phyloP scores from a whole-genome alignment of 2,329 filamentous ascomycete species.

The Fusarium setosum region DNA sequence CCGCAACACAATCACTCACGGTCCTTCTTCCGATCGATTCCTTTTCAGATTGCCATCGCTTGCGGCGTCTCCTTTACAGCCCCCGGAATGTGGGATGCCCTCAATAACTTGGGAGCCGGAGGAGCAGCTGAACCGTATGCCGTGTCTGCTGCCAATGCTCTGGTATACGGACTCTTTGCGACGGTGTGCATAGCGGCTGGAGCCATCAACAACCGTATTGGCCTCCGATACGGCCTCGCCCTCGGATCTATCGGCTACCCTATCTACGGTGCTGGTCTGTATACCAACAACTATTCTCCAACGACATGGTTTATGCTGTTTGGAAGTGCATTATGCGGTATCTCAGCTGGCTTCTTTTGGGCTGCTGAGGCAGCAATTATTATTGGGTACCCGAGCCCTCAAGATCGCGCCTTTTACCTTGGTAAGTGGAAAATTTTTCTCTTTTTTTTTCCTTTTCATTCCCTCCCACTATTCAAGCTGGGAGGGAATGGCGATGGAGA shows the following conservation, averaged over 20 bases:
- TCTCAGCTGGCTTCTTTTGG: slow-evolving; percentile 51
- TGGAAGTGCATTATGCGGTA: slow-evolving; percentile 52
- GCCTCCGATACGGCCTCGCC: background rate
- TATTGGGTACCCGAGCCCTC: slow-evolving; percentile 72
- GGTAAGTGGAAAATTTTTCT: no score
- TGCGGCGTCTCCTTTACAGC: slow-evolving; percentile 38
- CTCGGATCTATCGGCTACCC: background rate
- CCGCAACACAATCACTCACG: no score
- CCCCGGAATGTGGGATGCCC: slow-evolving; percentile 42
- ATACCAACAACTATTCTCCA: slow-evolving; percentile 16
- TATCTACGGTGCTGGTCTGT: background rate
- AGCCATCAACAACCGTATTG: background rate
- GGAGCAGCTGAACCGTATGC: slow-evolving; percentile 72
- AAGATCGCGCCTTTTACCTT: slow-evolving; percentile 65
- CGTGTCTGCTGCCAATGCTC: slow-evolving; percentile 17
- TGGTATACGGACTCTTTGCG: background rate
- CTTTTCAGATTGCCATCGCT: slow-evolving; percentile 32
- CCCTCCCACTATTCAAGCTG: no score
- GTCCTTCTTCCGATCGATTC: slow-evolving; percentile 12
- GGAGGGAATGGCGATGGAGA: no score
- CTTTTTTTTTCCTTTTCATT: no score
- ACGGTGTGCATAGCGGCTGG: background rate
- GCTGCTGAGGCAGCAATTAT: slow-evolving; percentile 48
- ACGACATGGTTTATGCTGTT: slow-evolving; percentile 41
- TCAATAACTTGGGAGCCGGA: slow-evolving; percentile 42